Base-by-base conservation (phyloP, 805 yeast species). In the Metschnikowia bowlesiae region DNA sequence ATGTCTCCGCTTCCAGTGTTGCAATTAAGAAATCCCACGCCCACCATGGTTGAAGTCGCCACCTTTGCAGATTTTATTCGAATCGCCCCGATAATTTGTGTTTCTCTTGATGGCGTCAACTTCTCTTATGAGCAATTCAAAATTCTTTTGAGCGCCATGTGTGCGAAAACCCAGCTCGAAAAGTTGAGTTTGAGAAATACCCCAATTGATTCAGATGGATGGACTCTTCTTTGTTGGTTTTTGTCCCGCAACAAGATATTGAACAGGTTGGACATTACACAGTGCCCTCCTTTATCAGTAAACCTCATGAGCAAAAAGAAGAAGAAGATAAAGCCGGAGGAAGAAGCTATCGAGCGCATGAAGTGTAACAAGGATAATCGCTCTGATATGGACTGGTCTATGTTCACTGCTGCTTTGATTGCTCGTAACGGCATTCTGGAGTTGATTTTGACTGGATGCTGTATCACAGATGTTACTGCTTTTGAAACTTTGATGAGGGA, bases 11-110 rank as follows among this genome's bases (percentile, higher is more conserved):
- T 91, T 26, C 83, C 88, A 6, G 63, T 80, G 3, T 65, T 91
- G 50, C 89, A 85, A 60, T 72, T 92, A 51, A 71, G 87, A 60
- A 91, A 91, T 62, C 95, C 96, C n/a, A 75, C 82, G 47, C 98
- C 98, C 1, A 87, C 97, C 0, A 70, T 89, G 71, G 84, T 92
- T 55, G 98, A 91, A 68, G 79, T 91, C 26, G 80, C 88, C 53
- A 84, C 97, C 3, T 89, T 92, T 66, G 82, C 95, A 10, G 98
- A 91, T 67, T 92, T 91, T 60, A 74, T 90, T 39, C 72, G 96
- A 38, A 84, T 90, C 50, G 94, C 92, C 0, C 96, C 97, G 0
- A 79, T 91, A 32, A 79, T 83, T 42, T 81, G 85, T 53, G 69
- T 92, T 4, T 76, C 87, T 0, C 75, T 92, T 50, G 97, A 91